Evolutionary conservation across 1,284 basidiomycete species (phyloP), one percentile per base, ranked within the genome.

Genomic region (Cutaneotrichosporon mucoides): DNA sequence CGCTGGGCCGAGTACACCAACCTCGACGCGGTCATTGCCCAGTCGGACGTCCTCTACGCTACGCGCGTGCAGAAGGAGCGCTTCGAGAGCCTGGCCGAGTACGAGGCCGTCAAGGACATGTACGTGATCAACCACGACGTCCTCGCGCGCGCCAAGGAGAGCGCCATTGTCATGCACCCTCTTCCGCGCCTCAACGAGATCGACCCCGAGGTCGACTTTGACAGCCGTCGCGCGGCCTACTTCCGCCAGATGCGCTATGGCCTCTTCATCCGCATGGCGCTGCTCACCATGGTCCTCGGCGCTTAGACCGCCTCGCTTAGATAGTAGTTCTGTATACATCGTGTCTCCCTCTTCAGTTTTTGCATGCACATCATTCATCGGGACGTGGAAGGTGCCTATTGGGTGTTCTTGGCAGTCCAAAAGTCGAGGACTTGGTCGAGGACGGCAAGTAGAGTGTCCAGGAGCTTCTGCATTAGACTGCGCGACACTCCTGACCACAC

Each of bases 191-290:
- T 93, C 51, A 94, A 94, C 72, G 91, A 99, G 88, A 95, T 99
- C 69, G 93, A 96, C 75, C 90, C 93, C 6, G 94, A 98, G 76
- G 93, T 99, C 55, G 96, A 99, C 80, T 98, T 96, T 71, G 95
- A 99, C 77, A 89, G 86, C 11, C 85, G 89, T 49, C 84, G 94
- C 11, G 95, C 94, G 1, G 94, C 93, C 37, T 99, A 97, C 81
- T 97, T 98, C 88, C 86, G 96, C 52, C 94, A 98, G 77, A 97
- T 98, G 93, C 88, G 93, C 64, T 96, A 95, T 78, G 96, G 95
- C 55, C 87, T 98, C 66, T 98, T 94, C 76, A 84, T 89, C 67
- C 85, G 88, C 56, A 89, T 89, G 88, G 88, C 88, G 5, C 79
- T 89, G 40, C 80, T 89, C 34, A 84, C 85, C 7, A 85, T 86